Evolutionary conservation across 345 rosid species (phyloP), one percentile per base, ranked within the genome.

Genomic region (Aquilaria yunnanensis): DNA sequence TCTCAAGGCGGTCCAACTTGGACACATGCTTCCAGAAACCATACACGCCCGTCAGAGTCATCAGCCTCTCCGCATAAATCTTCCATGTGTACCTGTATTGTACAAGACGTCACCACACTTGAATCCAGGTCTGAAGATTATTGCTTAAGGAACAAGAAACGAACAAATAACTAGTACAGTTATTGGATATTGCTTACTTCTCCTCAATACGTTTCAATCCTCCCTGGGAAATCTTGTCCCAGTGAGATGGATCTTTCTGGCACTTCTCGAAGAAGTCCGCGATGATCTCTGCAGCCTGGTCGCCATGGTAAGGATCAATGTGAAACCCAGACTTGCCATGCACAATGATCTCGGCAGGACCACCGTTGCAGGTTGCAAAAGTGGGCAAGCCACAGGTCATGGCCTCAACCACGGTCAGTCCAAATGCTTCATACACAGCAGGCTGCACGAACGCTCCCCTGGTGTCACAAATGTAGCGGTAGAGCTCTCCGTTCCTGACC

Each of bases 11-110:
- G 59, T 93, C 96, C n/a, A 93, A 96, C 59, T 93, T 93, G 0
- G 98, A 88, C 3, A 93, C 98, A 31, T 90, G 96, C 51, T 92
- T 92, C 96, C 96, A 92, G 83, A 92, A 92, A 6, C 96, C 96
- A 30, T 92, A 89, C 6, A 92, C 98, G 55, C 87, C 95, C 0
- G 96, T 92, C 59, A 92, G 75, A 30, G 93, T 87, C 82, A 92
- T 57, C 50, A 92, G 88, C 80, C 96, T 78, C 73, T 89, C 80
- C 5, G 96, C 89, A 65, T 92, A 92, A 1, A 92, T 92, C 62
- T 89, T 69, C 98, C 98, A 92, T 5, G 98, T 92, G 33, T 92
- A 88, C 75, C 97, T 91, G 65, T 62, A 56, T 63, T 29, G 51
- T 9, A 14, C 32, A 37, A 64, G 5, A 0, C 14, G 50, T 23